A percentile compares a stretch with the other conserved stretches of the same genome.
Evolutionary conservation across 768 basidiomycete species (phyloP).

Genomic region (Pleurotus giganteus): DNA sequence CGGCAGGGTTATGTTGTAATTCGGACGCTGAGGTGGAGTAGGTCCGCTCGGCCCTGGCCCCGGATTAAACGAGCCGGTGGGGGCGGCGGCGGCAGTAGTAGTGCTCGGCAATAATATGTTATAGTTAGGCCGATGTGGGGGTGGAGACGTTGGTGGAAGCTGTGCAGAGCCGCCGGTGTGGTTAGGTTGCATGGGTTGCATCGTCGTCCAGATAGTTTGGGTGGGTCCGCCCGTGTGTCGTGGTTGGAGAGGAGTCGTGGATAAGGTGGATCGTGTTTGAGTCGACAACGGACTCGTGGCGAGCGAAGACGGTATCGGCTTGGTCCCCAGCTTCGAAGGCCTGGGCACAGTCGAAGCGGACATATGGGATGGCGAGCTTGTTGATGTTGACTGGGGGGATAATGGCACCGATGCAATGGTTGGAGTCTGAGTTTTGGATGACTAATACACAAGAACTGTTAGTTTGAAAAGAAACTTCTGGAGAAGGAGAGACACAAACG

Average conservation of each 20-base stretch:
- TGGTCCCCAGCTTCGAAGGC: slow-evolving; percentile 38
- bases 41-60: background rate
- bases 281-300: background rate
- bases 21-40: slow-evolving; percentile 11
- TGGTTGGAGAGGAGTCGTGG: slow-evolving; percentile 17
- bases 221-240: slow-evolving; percentile 3
- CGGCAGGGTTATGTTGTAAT: slow-evolving; percentile 17
- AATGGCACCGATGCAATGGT: slow-evolving; percentile 20
- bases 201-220: background rate
- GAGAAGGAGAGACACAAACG: slow-evolving; percentile 24
- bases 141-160: slow-evolving; percentile 13
- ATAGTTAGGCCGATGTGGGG: slow-evolving; percentile 24
- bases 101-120: slow-evolving; percentile 23
- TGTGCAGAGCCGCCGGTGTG: background rate
- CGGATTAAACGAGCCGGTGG: no score
- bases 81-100: slow-evolving; percentile 13
- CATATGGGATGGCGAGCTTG: slow-evolving; percentile 11
- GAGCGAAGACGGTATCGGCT: slow-evolving; percentile 22
- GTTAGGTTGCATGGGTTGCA: slow-evolving; percentile 7
- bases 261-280: slow-evolving; percentile 15
- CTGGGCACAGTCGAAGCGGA: slow-evolving; percentile 29
- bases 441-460: slow-evolving; percentile 11
- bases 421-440: slow-evolving; percentile 21
- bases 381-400: slow-evolving; percentile 7
- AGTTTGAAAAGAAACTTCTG: background rate